Conservation (phyloP, 257 asterid genomes). For the Solanum chaucha region DNA sequence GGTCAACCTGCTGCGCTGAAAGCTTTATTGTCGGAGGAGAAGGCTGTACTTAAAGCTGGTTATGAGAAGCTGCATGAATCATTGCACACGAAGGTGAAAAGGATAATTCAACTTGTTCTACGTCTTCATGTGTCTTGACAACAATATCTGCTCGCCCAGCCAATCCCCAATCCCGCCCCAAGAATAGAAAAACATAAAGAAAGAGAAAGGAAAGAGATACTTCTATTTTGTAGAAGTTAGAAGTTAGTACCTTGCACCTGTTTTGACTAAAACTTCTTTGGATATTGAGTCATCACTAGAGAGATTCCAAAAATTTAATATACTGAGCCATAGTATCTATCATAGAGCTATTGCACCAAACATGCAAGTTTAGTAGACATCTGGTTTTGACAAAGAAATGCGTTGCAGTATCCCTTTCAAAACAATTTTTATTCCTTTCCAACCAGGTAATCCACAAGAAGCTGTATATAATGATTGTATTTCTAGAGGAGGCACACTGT, state of each 20-base stretch:
- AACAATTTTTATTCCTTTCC: not conserved
- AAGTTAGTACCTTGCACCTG: not conserved
- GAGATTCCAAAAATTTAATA: not conserved
- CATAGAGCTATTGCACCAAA: not conserved
- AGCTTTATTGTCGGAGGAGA: conserved; percentile 63
- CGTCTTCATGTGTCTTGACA: not conserved
- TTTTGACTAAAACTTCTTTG: not conserved
- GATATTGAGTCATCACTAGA: not conserved
- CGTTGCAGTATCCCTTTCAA: not conserved
- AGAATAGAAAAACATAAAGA: not conserved
- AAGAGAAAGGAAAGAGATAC: not conserved
- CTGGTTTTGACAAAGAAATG: not conserved
- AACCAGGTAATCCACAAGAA: not conserved
- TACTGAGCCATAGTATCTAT: not conserved
- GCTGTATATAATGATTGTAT: not conserved
- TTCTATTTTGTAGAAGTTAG: not conserved
- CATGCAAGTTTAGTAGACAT: not conserved
- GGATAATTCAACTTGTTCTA: not conserved
- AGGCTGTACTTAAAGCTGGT: conserved; percentile 67
- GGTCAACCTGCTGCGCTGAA: conserved; percentile 59
- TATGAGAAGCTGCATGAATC: conserved; percentile 66
- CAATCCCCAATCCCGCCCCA: not conserved
- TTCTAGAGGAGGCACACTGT: not conserved
- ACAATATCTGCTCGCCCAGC: not conserved
- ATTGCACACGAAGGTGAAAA: conserved; percentile 38